phyloP scores from a whole-genome alignment of 208 protist genomes.

The Trypanosoma cruzi region DNA sequence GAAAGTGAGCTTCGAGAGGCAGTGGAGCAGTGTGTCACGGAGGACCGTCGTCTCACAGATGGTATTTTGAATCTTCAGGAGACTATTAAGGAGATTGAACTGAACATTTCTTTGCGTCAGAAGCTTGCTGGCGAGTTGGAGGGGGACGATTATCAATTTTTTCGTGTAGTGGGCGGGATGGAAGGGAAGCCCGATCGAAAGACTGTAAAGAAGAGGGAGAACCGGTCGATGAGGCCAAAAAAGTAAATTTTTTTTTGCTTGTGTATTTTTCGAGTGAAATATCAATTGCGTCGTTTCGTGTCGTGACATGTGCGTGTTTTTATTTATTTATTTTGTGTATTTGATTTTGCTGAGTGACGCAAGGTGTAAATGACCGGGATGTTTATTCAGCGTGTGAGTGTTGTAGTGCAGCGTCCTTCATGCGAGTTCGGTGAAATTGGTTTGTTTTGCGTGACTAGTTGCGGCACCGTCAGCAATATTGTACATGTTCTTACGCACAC shows the following conservation, averaged over 20 bases:
- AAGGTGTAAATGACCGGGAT: neutral
- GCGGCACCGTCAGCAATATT: neutral
- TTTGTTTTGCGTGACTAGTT: neutral
- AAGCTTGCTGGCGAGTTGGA: conserved; percentile 40
- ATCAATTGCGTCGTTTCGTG: neutral
- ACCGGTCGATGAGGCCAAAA: neutral
- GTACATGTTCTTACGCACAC: neutral
- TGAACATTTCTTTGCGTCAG: conserved; percentile 50
- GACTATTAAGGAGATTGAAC: conserved; percentile 63
- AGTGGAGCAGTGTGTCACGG: conserved; percentile 43
- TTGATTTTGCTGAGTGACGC: neutral
- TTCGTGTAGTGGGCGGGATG: conserved; percentile 38
- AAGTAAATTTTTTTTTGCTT: conserved; percentile 5
- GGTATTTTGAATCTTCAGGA: conserved; percentile 57
- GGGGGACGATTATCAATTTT: conserved; percentile 21
- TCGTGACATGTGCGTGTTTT: neutral
- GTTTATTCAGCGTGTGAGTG: neutral
- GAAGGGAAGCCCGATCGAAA: neutral
- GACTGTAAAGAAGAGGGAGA: neutral
- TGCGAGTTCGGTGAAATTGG: neutral
- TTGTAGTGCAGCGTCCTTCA: neutral
- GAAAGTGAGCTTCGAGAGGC: conserved; percentile 31
- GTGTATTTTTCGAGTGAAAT: no score
- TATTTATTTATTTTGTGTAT: neutral
- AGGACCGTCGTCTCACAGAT: conserved; percentile 35